Percentiles rank a stretch among this genome's conserved stretches.
Conservation (phyloP, 345 rosid genomes). For the Laguncularia racemosa region DNA sequence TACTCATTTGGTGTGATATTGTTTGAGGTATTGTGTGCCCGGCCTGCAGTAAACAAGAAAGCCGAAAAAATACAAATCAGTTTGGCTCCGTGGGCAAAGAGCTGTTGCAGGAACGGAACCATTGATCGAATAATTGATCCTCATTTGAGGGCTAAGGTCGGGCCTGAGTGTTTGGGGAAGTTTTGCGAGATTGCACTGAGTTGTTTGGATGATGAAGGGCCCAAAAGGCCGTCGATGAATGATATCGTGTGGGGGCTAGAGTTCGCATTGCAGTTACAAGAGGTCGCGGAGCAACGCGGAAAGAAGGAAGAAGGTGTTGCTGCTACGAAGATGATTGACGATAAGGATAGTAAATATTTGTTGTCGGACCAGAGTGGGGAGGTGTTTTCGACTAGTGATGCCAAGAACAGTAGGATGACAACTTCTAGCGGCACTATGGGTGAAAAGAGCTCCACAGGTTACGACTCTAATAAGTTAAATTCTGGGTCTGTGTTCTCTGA, state of each 20-base stretch:
- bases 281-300: neutral
- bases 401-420: no score
- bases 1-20: constrained; percentile 1
- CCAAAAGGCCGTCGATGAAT: constrained; percentile 1
- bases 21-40: constrained; percentile 1
- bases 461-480: no score
- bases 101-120: neutral
- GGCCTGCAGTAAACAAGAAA: neutral
- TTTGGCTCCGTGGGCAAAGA: constrained; percentile 1
- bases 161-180: neutral
- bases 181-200: neutral
- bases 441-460: no score
- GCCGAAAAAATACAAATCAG: neutral
- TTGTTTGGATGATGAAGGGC: neutral
- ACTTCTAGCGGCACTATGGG: no score
- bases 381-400: no score
- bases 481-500: no score
- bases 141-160: neutral
- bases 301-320: no score
- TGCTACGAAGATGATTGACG: no score
- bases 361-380: no score
- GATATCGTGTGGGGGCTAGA: constrained; percentile 1
- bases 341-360: no score
- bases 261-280: neutral
- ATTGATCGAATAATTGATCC: constrained; percentile 1